Evolutionary conservation across 2,329 filamentous ascomycete genomes (phyloP), one percentile per base, ranked within the genome.

Genomic region (Pseudovirgaria hyperparasitica): DNA sequence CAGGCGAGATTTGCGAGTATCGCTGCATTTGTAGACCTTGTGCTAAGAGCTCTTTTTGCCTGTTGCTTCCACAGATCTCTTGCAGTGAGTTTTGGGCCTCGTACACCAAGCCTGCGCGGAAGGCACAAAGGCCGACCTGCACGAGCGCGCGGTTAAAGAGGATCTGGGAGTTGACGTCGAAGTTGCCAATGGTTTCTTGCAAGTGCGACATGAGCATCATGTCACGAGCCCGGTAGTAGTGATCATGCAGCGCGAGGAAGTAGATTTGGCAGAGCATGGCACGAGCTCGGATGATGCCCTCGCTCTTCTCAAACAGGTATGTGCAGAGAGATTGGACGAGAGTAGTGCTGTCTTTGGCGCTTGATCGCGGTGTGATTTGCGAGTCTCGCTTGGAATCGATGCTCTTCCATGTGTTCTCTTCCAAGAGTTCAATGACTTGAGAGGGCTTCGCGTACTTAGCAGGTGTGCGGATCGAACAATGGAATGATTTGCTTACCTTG

Each of bases 191-290:
- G 29, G 82, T 92, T 66, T 98, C 90, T 53, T 94, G 87, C 52
- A 98, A 66, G 64, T 98, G 90, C 11, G 90, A 98, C 85, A 98
- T 98, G 57, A 98, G 74, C 78, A 96, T 92, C 80, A 98, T 87
- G 58, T 98, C 92, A 41, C 90, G 82, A 47, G 90, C 81, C 60
- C 81, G 84, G 71, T 93, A 96, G 70, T 96, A 98, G 46, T 93
- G 78, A 60, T 94, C 86, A 60, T 98, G 90, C 28, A 98, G 72
- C 26, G 90, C 90, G 43, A 94, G 70, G 75, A 93, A 93, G 67
- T 98, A 98, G 37, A 98, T 90, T 61, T 96, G 85, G 67, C 84
- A 94, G 36, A 98, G 70, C 86, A 98, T 96, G 23, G 90, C 87
- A 33, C 90, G 78, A 33, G 87, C 92, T 39, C 87, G 79, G 48